Percentiles rank a stretch among this genome's conserved stretches.
phyloP scores from a whole-genome alignment of 495 filamentous ascomycete species.

The Ramalina intermedia region DNA sequence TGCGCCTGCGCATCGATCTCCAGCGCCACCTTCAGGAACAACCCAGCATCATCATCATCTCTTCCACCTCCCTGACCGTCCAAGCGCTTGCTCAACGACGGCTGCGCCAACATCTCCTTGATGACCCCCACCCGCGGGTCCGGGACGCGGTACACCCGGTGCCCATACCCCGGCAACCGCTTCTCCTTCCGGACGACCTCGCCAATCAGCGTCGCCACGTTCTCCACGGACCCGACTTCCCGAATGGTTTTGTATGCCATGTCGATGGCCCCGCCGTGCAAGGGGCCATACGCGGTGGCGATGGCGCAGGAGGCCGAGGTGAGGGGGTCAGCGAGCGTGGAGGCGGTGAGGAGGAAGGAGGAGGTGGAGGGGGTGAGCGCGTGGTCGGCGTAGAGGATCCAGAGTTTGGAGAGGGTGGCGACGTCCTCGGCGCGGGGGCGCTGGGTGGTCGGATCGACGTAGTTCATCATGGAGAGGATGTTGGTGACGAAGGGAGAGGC shows the following conservation, averaged over 20 bases:
- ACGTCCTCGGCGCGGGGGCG: slow-evolving; percentile 21
- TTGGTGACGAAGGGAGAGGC: slow-evolving; percentile 23
- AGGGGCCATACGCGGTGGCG: slow-evolving; percentile 30
- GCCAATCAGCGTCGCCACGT: slow-evolving; percentile 27
- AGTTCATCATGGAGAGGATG: slow-evolving; percentile 29
- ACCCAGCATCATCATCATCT: slow-evolving; percentile 20
- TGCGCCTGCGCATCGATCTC: slow-evolving; percentile 34
- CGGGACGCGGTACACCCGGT: slow-evolving; percentile 35
- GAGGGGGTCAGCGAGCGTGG: slow-evolving; percentile 33
- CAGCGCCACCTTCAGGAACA: slow-evolving; percentile 29
- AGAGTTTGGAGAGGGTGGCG: slow-evolving; percentile 26
- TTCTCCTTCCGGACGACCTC: slow-evolving; percentile 31
- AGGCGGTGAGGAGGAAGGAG: slow-evolving; percentile 34
- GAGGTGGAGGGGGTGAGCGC: slow-evolving; percentile 41
- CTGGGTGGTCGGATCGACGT: slow-evolving; percentile 11
- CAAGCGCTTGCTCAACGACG: too few species aligned
- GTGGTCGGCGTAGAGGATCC: slow-evolving; percentile 36
- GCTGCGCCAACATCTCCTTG: slow-evolving; percentile 23
- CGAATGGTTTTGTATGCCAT: slow-evolving; percentile 30
- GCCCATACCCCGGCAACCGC: slow-evolving; percentile 40
- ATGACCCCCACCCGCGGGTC: slow-evolving; percentile 35
- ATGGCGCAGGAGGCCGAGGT: slow-evolving; percentile 25
- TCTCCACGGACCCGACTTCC: slow-evolving; percentile 24
- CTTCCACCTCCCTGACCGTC: slow-evolving; percentile 11
- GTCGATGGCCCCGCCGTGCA: slow-evolving; percentile 41